A percentile compares a stretch with the other conserved stretches of the same genome.
phyloP scores from a whole-genome alignment of 2,329 filamentous ascomycete genomes.

The Aurifilum marmelostoma region DNA sequence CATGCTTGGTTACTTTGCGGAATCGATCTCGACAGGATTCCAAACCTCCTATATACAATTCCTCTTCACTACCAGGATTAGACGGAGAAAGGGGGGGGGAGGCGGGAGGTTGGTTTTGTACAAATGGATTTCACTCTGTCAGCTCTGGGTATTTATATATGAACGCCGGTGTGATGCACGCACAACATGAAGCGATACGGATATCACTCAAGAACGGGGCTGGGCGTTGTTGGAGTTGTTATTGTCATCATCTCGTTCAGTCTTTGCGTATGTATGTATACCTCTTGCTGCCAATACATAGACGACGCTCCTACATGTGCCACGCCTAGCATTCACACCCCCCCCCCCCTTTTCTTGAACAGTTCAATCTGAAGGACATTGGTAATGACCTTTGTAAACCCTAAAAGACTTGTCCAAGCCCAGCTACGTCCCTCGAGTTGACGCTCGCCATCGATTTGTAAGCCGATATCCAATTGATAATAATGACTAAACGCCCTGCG shows the following conservation, averaged over 20 bases:
- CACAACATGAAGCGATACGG: conserved; percentile 8
- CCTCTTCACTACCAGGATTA: background rate
- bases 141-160: background rate
- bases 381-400: too few species aligned
- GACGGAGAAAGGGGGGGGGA: background rate
- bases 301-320: background rate
- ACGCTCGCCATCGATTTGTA: conserved; percentile 21
- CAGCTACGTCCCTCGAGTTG: background rate
- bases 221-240: conserved; percentile 2
- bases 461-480: too few species aligned
- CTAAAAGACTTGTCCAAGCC: too few species aligned
- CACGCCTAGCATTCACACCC: background rate
- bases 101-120: background rate
- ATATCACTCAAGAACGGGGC: background rate
- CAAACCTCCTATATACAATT: background rate
- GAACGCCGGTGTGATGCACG: background rate
- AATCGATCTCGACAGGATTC: background rate
- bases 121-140: background rate
- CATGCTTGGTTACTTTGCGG: background rate
- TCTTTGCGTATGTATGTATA: background rate
- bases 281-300: conserved; percentile 8
- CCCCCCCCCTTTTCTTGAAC: background rate
- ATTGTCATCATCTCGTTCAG: background rate
- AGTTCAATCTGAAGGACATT: background rate
- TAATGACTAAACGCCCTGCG: background rate